Base-by-base conservation (phyloP, 140 eudicot genomes). In the Anethum foeniculum region DNA sequence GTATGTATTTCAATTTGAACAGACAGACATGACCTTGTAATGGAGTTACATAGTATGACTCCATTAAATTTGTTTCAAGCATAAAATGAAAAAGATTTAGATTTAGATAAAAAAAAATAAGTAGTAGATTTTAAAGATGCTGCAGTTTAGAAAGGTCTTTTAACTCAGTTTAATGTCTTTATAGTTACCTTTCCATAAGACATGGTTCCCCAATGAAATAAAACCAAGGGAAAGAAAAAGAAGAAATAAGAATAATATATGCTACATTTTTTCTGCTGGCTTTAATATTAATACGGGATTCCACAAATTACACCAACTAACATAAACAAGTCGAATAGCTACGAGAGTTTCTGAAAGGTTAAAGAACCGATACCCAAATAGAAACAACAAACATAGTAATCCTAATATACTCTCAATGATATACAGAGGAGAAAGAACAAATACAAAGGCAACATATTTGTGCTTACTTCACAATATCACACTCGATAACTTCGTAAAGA, bases 401-500 rank as follows among this genome's bases (percentile, higher is more conserved):
- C 19, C 73, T 67, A 13, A 67, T 11, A 34, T 34, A 34, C 38
- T 34, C 38, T 3, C 38, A 34, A 34, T 34, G 3, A 34, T 34
- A 30, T 28, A 11, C 14, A 4, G 15, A 19, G 41, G 38, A 12
- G 47, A 1, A 5, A 27, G 12, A 25, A 46, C 51, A 75, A 7
- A 34, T 34, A 51, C 15, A 36, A 46, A 77, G 73, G 41, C 15
- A 81, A 78, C 44, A 75, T 13, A 52, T 43, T 27, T 19, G 32
- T 78, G 74, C 93, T 89, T 77, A 95, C 99, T 95, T 95, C 15
- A 88, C 14, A 30, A 89, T 34, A 81, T 92, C 97, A 16, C 91
- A 85, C 64, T 71, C 78, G 60, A 92, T 77, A 83, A 86, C 85
- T 86, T 92, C 97, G 23, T 95, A 95, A 41, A 95, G 90, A 90